Conservation (phyloP, 2,329 filamentous ascomycete species). For the Nannizziopsis barbatae region DNA sequence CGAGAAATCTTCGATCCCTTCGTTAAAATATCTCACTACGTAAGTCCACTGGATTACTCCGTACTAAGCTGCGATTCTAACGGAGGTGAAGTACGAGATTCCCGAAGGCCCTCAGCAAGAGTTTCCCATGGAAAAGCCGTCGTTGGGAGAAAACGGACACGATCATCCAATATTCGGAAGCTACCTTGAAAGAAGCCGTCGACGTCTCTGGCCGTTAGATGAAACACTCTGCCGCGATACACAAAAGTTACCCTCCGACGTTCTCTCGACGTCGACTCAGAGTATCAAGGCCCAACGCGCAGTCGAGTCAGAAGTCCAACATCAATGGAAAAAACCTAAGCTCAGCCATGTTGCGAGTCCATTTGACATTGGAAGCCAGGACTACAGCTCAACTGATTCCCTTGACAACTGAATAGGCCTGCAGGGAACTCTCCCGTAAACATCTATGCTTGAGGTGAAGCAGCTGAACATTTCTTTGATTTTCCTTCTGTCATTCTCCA, state of each 20-base stretch:
- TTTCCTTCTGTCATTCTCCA: too few species aligned
- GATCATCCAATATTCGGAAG: slow-evolving; percentile 5
- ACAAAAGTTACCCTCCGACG: not conserved
- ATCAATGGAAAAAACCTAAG: slow-evolving; percentile 21
- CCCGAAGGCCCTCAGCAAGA: not conserved
- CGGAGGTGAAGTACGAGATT: slow-evolving; percentile 9
- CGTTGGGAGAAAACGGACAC: not conserved
- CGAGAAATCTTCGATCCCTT: slow-evolving; percentile 25
- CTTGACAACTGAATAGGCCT: not conserved
- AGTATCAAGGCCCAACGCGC: too few species aligned
- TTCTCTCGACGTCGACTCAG: not conserved
- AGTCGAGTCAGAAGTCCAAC: not conserved
- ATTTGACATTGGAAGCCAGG: slow-evolving; percentile 21
- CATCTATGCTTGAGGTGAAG: not conserved
- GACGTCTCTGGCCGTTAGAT: slow-evolving; percentile 6
- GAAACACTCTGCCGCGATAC: not conserved
- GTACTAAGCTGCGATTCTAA: not conserved
- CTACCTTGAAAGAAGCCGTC: slow-evolving; percentile 4
- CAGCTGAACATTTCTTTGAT: too few species aligned
- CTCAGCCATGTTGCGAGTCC: slow-evolving; percentile 25
- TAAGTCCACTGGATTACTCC: slow-evolving; percentile 16
- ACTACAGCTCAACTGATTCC: not conserved
- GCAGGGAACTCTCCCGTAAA: not conserved
- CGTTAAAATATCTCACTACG: slow-evolving; percentile 26
- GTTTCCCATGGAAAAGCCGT: not conserved